Evolutionary conservation across 2,329 filamentous ascomycete genomes (phyloP).

Genomic region (Xylaria sp.): DNA sequence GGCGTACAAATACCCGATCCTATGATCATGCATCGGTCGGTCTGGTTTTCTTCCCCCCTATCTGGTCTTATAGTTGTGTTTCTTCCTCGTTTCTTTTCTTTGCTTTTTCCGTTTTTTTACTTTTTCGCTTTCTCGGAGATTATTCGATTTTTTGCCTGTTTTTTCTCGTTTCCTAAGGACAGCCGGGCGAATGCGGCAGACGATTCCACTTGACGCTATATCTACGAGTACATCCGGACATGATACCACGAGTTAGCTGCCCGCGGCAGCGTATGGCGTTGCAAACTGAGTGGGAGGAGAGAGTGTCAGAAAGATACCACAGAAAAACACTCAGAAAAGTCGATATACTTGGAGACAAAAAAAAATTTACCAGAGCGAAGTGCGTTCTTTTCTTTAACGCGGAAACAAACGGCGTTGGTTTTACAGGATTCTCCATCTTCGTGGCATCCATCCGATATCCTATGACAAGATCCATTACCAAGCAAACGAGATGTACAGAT

Average conservation of each 20-base stretch:
- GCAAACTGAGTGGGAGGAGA: constrained; percentile 37
- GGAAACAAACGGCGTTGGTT: constrained; percentile 25
- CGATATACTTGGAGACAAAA: constrained; percentile 27
- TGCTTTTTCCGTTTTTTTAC: constrained; percentile 29
- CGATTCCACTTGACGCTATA: constrained; percentile 38
- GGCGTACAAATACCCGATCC: constrained; percentile 60
- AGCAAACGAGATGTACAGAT: constrained; percentile 3
- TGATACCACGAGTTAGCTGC: constrained; percentile 39
- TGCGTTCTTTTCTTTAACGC: constrained; percentile 22
- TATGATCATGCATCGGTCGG: constrained; percentile 50
- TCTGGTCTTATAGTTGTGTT: constrained; percentile 30
- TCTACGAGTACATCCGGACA: constrained; percentile 37
- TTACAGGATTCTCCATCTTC: constrained; percentile 17
- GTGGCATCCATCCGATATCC: constrained; percentile 19
- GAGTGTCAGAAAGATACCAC: constrained; percentile 37
- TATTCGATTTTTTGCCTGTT: background rate
- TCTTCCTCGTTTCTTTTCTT: constrained; percentile 28
- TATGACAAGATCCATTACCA: constrained; percentile 9
- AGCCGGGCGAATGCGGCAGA: constrained; percentile 31
- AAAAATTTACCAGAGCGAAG: constrained; percentile 33
- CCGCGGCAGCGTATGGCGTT: constrained; percentile 36
- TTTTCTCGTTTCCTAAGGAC: constrained; percentile 14
- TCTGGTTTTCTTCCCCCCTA: constrained; percentile 36
- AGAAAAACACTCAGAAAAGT: constrained; percentile 38
- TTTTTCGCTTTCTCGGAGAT: constrained; percentile 22